phyloP scores from a whole-genome alignment of 108 stramenopile species.

The Chaetoceros muelleri region DNA sequence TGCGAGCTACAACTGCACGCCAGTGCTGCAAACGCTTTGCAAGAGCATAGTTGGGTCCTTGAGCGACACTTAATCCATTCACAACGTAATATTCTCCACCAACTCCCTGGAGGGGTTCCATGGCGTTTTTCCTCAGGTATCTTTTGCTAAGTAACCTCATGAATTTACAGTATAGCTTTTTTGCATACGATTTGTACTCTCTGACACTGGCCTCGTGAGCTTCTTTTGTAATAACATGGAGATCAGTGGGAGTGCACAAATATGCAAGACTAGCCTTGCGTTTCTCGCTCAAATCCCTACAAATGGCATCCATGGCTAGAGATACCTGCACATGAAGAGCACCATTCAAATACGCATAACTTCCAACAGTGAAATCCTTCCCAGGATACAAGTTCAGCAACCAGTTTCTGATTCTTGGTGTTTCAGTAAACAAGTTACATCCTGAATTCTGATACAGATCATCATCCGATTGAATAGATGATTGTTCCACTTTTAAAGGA shows the following conservation, averaged over 20 bases:
- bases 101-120: conserved; percentile 38
- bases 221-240: conserved; percentile 88
- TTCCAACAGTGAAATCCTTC: conserved; percentile 80
- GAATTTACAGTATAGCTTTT: conserved; percentile 58
- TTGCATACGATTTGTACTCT: conserved; percentile 56
- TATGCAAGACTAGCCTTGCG: conserved; percentile 86
- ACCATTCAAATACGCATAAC: conserved; percentile 95
- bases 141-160: conserved; percentile 56
- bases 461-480: conserved; percentile 38
- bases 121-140: conserved; percentile 66
- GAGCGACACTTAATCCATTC: conserved; percentile 89
- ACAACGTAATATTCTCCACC: conserved; percentile 53
- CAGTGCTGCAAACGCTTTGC: conserved; percentile 99
- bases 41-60: conserved; percentile 95
- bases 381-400: conserved; percentile 73
- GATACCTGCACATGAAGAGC: conserved; percentile 94
- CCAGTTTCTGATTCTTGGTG: conserved; percentile 93
- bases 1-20: conserved; percentile 87
- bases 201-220: conserved; percentile 68
- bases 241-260: conserved; percentile 97
- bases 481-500: conserved; percentile 72
- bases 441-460: conserved; percentile 71
- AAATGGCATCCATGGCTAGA: conserved; percentile 91
- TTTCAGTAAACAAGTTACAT: conserved; percentile 89
- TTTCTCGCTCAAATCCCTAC: conserved; percentile 70